Base-by-base conservation (phyloP, 1,284 basidiomycete species). In the Pseudozyma sp. region DNA sequence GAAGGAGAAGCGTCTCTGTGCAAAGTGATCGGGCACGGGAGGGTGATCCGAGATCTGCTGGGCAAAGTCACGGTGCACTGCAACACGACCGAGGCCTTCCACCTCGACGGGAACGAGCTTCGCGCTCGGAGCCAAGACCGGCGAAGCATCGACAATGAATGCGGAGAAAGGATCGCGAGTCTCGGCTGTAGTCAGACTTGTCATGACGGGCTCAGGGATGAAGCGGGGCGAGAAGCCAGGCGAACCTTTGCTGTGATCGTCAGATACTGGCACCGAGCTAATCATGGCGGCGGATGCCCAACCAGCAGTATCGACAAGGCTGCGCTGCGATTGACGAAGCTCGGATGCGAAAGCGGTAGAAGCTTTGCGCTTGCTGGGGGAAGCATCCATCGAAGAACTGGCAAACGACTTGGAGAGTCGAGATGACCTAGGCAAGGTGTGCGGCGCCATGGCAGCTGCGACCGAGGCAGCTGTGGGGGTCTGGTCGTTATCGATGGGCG, bases 201-300 rank as follows among this genome's bases (percentile, higher is more conserved):
- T 52, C 59, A 74, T 59, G 49, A 56, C 55, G 12, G 68, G 62
- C 44, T 65, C 59, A 10, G 59, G 34, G 5, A 68, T 49, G 16
- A 59, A 55, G 45, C 67, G 59, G 34, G 72, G 72, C 6, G 72
- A 70, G 44, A 69, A 69, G 25, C 72, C 57, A 13, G 72, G 67
- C 52, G 72, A 75, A 51, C 62, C 61, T 19, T 61, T 59, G 51
- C 25, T 52, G 14, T 51, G 58, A 51, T 60, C 52, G 51, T 70
- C 59, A 11, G 59, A 53, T 7, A 75, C 43, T 12, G 69, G 65
- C 25, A 70, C 70, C 10, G 59, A 68, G 65, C 73, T 70, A 55
- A 71, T 60, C 70, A 76, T 71, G 52, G 65, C 74, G 10, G 74
- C 74, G 19, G 74, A 71, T 3, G 74, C 74, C 65, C 74, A 69